These are phyloP conservation scores for Phytophthora pini DNA, from an alignment of 352 stramenopile species.

Conservation along the genomic window DNA sequence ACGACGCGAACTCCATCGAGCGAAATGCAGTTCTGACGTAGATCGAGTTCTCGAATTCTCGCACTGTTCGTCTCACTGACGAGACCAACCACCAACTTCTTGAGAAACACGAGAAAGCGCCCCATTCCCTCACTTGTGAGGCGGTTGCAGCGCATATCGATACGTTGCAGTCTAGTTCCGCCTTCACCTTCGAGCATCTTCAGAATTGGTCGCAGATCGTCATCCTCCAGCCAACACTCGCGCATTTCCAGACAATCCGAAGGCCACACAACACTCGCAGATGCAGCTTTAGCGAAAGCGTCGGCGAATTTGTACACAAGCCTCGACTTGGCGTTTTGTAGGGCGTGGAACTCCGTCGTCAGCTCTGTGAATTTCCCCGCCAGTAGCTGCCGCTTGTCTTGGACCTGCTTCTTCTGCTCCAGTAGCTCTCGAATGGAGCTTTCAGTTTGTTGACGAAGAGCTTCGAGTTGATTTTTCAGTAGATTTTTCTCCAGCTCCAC, in stretches of 20 bases:
- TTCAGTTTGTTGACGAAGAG: constrained; percentile 46
- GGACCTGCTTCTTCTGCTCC: constrained; percentile 40
- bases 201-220: constrained; percentile 52
- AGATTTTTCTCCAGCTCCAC: constrained; percentile 57
- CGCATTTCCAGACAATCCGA: constrained; percentile 46
- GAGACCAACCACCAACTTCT: constrained; percentile 14
- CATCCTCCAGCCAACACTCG: constrained; percentile 61
- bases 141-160: constrained; percentile 71
- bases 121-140: constrained; percentile 61
- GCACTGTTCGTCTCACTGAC: neutral
- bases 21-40: constrained; percentile 78
- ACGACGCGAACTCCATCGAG: constrained; percentile 67
- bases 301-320: constrained; percentile 49
- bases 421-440: constrained; percentile 41
- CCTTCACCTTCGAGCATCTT: constrained; percentile 43
- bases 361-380: constrained; percentile 43
- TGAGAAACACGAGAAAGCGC: constrained; percentile 40
- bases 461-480: constrained; percentile 52
- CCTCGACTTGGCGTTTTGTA: constrained; percentile 56
- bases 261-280: constrained; percentile 9
- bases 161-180: constrained; percentile 16
- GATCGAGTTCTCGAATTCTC: constrained; percentile 53
- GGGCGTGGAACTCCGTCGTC: constrained; percentile 44
- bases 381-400: constrained; percentile 43
- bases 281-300: constrained; percentile 22